These are phyloP conservation scores for Carpinus fangiana DNA, from an alignment of 306 rosid species.

Conservation along the genomic window DNA sequence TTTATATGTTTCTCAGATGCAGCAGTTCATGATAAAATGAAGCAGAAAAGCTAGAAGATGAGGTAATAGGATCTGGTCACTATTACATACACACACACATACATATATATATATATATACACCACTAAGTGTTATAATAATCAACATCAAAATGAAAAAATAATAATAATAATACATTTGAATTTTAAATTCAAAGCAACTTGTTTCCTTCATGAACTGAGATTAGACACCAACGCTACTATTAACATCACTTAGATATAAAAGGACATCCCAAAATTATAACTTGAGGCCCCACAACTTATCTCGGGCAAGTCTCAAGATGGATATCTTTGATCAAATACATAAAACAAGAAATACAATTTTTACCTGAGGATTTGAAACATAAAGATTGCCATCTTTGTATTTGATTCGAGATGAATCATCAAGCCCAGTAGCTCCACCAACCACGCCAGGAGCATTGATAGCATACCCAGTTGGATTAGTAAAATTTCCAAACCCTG, in stretches of 20 bases:
- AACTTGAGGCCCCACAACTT: background rate
- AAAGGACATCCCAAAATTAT: background rate
- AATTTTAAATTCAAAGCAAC: background rate
- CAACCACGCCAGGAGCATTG: conserved; percentile 81
- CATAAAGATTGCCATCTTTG: conserved; percentile 85
- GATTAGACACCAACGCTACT: background rate
- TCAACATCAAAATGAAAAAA: background rate
- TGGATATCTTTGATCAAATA: background rate
- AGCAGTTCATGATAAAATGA: background rate
- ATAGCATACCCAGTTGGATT: conserved; percentile 86
- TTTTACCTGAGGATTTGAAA: conserved; percentile 90
- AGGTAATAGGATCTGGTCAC: no score
- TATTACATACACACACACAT: no score
- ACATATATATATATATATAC: background rate
- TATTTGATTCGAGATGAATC: conserved; percentile 92
- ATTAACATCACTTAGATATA: background rate
- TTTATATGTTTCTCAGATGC: background rate
- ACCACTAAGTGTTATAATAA: background rate
- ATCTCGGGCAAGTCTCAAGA: background rate
- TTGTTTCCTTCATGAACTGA: background rate
- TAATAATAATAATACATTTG: no score
- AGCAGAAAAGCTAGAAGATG: background rate
- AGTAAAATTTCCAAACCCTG: conserved; percentile 81
- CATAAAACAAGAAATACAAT: background rate
- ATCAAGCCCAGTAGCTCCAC: conserved; percentile 75